Conservation (phyloP, 371 early-diverging fungal genomes). For the Thermomucor indicae-seudaticae region DNA sequence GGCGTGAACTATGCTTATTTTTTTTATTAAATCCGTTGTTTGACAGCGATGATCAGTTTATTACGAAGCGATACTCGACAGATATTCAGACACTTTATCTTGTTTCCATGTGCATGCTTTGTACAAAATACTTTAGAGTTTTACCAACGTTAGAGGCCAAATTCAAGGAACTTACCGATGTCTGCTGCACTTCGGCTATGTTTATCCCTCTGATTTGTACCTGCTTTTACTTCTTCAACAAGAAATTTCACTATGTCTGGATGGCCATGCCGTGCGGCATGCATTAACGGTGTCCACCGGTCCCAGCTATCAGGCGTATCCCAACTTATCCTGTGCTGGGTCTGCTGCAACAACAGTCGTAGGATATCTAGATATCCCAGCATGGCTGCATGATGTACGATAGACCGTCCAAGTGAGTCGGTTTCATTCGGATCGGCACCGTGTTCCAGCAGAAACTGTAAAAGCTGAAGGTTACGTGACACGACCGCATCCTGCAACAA, state of each 20-base stretch:
- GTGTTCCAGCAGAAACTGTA: conserved; percentile 23
- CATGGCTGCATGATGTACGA: conserved; percentile 51
- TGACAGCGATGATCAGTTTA: too few relatives aligned
- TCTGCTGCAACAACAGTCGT: conserved; percentile 14
- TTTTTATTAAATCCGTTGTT: too few relatives aligned
- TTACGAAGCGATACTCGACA: too few relatives aligned
- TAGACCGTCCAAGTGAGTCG: conserved; percentile 40
- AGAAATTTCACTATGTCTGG: conserved; percentile 23
- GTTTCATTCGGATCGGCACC: conserved; percentile 32
- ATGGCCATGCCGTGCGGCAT: conserved; percentile 44
- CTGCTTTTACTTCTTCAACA: conserved; percentile 16
- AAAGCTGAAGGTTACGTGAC: conserved; percentile 27
- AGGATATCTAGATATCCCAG: conserved; percentile 34
- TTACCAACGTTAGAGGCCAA: neutral
- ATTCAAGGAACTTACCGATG: conserved; percentile 24
- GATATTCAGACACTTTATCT: neutral
- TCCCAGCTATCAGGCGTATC: conserved; percentile 45
- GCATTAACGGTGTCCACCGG: conserved; percentile 48
- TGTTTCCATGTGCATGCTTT: conserved; percentile 4
- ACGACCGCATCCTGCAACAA: conserved; percentile 40
- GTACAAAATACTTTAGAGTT: neutral
- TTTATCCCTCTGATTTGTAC: conserved; percentile 24
- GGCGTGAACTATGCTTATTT: too few relatives aligned
- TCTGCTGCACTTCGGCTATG: conserved; percentile 37
- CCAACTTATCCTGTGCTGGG: too few relatives aligned